Conservation (phyloP, 176 grass and related monocot species). For the Oryza punctata region DNA sequence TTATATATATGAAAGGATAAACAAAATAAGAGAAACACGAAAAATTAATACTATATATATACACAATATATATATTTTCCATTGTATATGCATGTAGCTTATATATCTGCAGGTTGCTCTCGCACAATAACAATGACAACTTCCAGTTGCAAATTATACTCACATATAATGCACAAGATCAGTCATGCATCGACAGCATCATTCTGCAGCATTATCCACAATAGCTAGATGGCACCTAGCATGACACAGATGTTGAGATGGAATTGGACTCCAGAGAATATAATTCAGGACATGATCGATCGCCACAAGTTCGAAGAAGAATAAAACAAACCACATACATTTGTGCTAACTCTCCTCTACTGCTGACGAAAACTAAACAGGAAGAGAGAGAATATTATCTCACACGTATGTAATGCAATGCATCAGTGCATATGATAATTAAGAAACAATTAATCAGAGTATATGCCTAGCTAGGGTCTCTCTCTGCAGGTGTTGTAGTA, state of each 20-base stretch:
- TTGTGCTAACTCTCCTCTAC: not conserved
- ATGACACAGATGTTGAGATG: not conserved
- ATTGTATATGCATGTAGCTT: no score
- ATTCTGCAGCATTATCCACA: not conserved
- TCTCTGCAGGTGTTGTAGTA: not conserved
- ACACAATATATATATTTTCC: no score
- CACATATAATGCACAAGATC: not conserved
- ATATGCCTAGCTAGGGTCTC: not conserved
- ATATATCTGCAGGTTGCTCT: no score
- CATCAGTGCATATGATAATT: not conserved
- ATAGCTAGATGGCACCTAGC: not conserved
- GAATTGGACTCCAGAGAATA: constrained; percentile 15
- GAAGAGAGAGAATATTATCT: not conserved
- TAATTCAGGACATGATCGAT: not conserved
- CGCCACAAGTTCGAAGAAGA: not conserved
- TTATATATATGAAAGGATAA: no score
- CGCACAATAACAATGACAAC: no score
- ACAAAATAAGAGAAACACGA: no score
- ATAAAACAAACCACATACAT: not conserved
- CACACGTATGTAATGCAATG: not conserved
- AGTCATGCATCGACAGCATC: not conserved
- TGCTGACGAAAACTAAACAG: constrained; percentile 30
- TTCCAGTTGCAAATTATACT: not conserved
- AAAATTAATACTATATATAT: no score
- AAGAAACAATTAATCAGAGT: not conserved